Evolutionary conservation across 2,329 filamentous ascomycete genomes (phyloP).

Genomic region (Onygena corvina): DNA sequence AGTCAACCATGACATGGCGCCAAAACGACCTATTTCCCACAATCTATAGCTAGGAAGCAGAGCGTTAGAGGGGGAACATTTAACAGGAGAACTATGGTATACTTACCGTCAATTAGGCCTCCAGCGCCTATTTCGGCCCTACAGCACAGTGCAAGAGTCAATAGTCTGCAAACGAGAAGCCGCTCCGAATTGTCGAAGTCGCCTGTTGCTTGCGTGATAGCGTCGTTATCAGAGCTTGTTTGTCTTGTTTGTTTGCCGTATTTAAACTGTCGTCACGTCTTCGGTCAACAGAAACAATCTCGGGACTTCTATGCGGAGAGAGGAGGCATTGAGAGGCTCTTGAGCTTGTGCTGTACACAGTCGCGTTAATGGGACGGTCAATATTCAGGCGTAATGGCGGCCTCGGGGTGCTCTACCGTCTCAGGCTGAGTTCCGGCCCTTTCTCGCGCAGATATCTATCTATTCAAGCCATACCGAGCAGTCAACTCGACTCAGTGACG

Average conservation of each 20-base stretch:
- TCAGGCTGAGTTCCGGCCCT: background rate
- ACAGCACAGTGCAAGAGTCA: background rate
- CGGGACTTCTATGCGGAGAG: background rate
- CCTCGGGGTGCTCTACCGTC: constrained; percentile 23
- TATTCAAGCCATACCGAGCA: constrained; percentile 34
- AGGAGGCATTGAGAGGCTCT: constrained; percentile 6
- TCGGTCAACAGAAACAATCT: background rate
- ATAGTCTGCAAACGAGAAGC: background rate
- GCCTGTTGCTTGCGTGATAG: background rate
- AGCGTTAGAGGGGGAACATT: background rate
- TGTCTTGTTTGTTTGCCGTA: constrained; percentile 14
- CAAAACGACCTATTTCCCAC: background rate
- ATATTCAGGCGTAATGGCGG: constrained; percentile 26
- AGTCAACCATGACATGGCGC: background rate
- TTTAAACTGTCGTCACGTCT: constrained; percentile 7
- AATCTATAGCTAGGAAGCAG: too few relatives aligned
- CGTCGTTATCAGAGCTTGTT: constrained; percentile 11
- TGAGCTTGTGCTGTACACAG: constrained; percentile 6
- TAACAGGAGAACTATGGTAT: background rate
- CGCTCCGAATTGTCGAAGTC: background rate
- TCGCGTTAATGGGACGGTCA: constrained; percentile 26
- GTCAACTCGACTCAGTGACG: constrained; percentile 27
- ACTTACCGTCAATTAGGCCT: background rate
- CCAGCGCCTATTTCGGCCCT: background rate
- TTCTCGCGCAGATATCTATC: constrained; percentile 30